These are phyloP conservation scores for Wickerhamomyces ciferrii DNA, from an alignment of 805 yeast genomes.

Conservation along the genomic window DNA sequence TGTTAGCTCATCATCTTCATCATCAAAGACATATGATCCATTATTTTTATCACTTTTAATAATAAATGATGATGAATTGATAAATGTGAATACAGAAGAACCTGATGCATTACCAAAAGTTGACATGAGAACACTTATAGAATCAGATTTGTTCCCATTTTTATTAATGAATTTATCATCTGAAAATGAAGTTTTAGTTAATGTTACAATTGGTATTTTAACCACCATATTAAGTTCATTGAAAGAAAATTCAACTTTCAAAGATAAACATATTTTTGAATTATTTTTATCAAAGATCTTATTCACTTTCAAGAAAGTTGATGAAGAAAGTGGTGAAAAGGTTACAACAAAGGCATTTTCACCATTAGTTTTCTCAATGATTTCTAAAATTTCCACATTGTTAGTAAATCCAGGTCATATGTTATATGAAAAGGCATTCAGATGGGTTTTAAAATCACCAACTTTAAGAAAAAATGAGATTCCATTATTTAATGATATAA, in stretches of 20 bases:
- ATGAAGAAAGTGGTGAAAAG: conserved; percentile 12
- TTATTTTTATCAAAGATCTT: conserved; percentile 42
- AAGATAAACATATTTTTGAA: conserved; percentile 51
- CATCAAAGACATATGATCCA: conserved; percentile 49
- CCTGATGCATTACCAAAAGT: conserved; percentile 27
- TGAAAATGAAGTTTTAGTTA: conserved; percentile 18
- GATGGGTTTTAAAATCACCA: conserved; percentile 53
- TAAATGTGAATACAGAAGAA: conserved; percentile 30
- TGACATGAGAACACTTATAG: conserved; percentile 52
- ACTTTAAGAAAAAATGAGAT: conserved; percentile 33
- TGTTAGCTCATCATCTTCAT: conserved; percentile 12
- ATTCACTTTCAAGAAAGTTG: conserved; percentile 23
- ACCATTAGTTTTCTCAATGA: conserved; percentile 46
- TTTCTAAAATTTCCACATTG: conserved; percentile 52
- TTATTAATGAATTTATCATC: conserved; percentile 42
- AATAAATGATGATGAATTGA: conserved; percentile 61
- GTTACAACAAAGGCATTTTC: conserved; percentile 23
- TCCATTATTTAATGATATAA: conserved; percentile 34
- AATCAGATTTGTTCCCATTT: conserved; percentile 48
- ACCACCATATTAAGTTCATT: conserved; percentile 38
- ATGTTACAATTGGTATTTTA: conserved; percentile 39
- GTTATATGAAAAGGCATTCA: conserved; percentile 64
- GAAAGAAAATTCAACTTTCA: conserved; percentile 38
- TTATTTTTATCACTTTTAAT: conserved; percentile 61
- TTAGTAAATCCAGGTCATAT: conserved; percentile 67